Evolutionary conservation across 192 early-diverging fungal species (phyloP).

Genomic region (Borealophlyctis nickersoniae): DNA sequence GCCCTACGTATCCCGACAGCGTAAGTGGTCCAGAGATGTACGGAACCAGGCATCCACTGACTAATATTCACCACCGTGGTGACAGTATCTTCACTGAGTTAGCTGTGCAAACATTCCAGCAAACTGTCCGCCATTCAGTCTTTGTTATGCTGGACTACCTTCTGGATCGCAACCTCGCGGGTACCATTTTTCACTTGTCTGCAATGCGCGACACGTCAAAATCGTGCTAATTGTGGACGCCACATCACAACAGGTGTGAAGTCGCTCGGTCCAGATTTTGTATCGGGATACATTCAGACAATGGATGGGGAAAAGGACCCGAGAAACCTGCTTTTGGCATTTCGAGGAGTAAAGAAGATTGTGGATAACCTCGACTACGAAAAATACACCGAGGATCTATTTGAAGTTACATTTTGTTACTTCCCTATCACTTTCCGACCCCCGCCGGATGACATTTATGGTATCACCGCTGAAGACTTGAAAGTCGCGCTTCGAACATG

Average conservation of each 20-base stretch:
- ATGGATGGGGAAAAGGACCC: slow-evolving; percentile 99
- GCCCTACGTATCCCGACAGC: slow-evolving; percentile 17
- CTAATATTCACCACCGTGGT: too few species aligned
- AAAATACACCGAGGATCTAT: slow-evolving; percentile 82
- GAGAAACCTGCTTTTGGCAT: slow-evolving; percentile 85
- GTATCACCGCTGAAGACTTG: slow-evolving; percentile 90
- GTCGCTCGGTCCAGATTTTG: slow-evolving; percentile 66
- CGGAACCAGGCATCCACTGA: too few species aligned
- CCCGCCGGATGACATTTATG: slow-evolving; percentile 90
- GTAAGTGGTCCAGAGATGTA: slow-evolving; percentile 4
- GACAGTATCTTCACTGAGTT: slow-evolving; percentile 75
- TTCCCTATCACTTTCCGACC: slow-evolving; percentile 99
- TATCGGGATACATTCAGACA: slow-evolving; percentile 77
- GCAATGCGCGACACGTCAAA: too few species aligned
- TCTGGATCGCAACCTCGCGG: slow-evolving; percentile 55
- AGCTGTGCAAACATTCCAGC: slow-evolving; percentile 88
- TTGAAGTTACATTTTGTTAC: slow-evolving; percentile 98
- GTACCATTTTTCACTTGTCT: too few species aligned
- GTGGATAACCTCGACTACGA: slow-evolving; percentile 73
- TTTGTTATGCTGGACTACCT: slow-evolving; percentile 72
- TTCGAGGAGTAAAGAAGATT: slow-evolving; percentile 71
- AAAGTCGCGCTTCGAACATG: slow-evolving; percentile 76
- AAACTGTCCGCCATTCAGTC: slow-evolving; percentile 71
- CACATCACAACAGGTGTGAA: slow-evolving; percentile 55
- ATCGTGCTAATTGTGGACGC: too few species aligned